phyloP scores from a whole-genome alignment of 805 yeast genomes.

The Yarrowia sp. region DNA sequence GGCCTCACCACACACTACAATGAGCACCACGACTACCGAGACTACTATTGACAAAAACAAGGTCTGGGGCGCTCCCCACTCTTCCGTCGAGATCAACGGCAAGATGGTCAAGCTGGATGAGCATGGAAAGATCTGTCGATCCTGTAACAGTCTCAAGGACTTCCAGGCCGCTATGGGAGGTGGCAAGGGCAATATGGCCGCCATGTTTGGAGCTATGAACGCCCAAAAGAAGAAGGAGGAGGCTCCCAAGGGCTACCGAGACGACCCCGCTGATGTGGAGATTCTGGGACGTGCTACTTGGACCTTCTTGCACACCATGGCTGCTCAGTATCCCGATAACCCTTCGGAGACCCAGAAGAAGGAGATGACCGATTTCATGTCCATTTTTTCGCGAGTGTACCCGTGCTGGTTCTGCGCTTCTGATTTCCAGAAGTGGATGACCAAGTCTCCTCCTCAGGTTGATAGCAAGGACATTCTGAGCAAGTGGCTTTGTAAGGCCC shows the following conservation, averaged over 20 bases:
- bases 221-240: constrained; percentile 28
- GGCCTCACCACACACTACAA: not conserved
- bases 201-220: constrained; percentile 30
- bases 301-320: constrained; percentile 87
- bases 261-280: constrained; percentile 84
- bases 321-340: constrained; percentile 77
- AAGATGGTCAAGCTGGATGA: constrained; percentile 23
- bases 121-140: constrained; percentile 58
- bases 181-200: constrained; percentile 33
- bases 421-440: constrained; percentile 69
- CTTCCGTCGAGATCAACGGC: constrained; percentile 24
- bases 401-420: constrained; percentile 94
- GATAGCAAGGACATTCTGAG: constrained; percentile 71
- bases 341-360: constrained; percentile 62
- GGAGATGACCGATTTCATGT: constrained; percentile 69
- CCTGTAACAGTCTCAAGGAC: constrained; percentile 80
- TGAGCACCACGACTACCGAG: not conserved
- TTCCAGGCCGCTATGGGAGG: constrained; percentile 59
- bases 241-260: constrained; percentile 42
- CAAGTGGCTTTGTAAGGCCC: constrained; percentile 91
- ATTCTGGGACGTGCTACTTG: constrained; percentile 82
- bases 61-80: constrained; percentile 23
- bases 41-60: constrained; percentile 3
- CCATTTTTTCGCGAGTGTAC: constrained; percentile 71
- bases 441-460: constrained; percentile 44